Evolutionary conservation across 1,139 yeast genomes (phyloP), one percentile per base, ranked within the genome.

Genomic region (Suhomyces terraborum): DNA sequence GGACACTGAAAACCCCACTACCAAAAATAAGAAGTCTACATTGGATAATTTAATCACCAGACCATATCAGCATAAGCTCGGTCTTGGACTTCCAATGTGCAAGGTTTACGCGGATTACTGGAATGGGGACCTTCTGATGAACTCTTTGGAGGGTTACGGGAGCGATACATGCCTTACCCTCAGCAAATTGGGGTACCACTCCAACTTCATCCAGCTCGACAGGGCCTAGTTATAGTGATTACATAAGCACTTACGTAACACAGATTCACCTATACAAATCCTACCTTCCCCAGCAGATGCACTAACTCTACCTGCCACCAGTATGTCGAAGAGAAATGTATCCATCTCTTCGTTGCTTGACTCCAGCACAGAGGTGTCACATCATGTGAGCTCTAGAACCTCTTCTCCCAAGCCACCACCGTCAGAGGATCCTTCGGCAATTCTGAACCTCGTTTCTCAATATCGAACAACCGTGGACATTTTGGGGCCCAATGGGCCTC

Each of bases 91-190:
- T 45, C 97, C 98, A 0, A 80, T 91, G 83, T 84, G 95, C 54
- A 82, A 86, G 50, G 88, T 91, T 0, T 91, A 91, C 58, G 91
- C 96, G 0, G 97, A 91, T 53, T 91, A 91, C 62, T 91, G 98
- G 98, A 93, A 89, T 54, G 97, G 98, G 4, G 84, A 83, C 39
- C 64, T 91, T 38, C 84, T 80, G 51, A 78, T 91, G 75, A 85
- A 84, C 54, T 84, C 95, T 1, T 67, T 91, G 36, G 93, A 88
- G 49, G 97, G 96, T 2, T 88, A 84, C 53, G 98, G 98, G 3
- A 80, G 94, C 36, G 98, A 91, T 58, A 89, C 94, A 0, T 84
- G 84, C 47, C 66, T 93, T 55, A 79, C 84, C 19, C 69, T 91
- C 47, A 84, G 89, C 24, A 86, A 88, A 56, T 73, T 88, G 43